Evolutionary conservation across 2,329 filamentous ascomycete genomes (phyloP).

Genomic region (Beauveria sp.): DNA sequence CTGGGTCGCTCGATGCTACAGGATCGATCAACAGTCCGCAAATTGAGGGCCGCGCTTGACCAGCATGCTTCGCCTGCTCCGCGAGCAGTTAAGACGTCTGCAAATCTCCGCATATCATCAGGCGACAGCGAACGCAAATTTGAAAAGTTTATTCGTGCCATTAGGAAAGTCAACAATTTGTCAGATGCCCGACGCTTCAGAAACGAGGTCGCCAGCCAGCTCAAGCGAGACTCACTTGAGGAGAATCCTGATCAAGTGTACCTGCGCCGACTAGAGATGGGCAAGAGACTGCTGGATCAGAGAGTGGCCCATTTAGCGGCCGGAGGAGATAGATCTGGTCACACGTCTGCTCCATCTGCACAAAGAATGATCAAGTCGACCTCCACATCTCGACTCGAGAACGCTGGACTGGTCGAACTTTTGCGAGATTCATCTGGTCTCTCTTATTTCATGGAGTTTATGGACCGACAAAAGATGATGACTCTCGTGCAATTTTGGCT

Average conservation of each 20-base stretch:
- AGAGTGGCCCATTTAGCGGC: conserved; percentile 75
- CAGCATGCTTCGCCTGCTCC: conserved; percentile 83
- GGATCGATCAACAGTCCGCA: conserved; percentile 89
- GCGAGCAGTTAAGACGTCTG: conserved; percentile 52
- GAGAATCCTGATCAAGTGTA: conserved; percentile 81
- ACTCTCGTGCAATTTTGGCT: conserved; percentile 95
- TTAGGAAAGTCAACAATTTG: conserved; percentile 80
- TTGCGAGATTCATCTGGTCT: conserved; percentile 82
- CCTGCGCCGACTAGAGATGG: conserved; percentile 81
- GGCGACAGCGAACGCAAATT: conserved; percentile 87
- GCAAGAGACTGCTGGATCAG: conserved; percentile 82
- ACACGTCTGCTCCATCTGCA: conserved; percentile 20
- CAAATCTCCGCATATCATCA: conserved; percentile 72
- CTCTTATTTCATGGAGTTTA: conserved; percentile 99
- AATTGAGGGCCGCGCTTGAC: conserved; percentile 83
- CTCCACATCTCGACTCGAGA: conserved; percentile 58
- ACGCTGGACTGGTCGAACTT: conserved; percentile 73
- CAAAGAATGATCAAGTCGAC: conserved; percentile 21
- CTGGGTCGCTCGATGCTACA: conserved; percentile 81
- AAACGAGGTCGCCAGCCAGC: conserved; percentile 84
- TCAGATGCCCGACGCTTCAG: conserved; percentile 89
- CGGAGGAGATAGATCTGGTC: conserved; percentile 44
- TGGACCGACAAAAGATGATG: conserved; percentile 87
- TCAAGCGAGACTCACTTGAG: conserved; percentile 73
- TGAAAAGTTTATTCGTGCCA: conserved; percentile 85